These are phyloP conservation scores for Tolypocladium tropicale DNA, from an alignment of 2,329 filamentous ascomycete genomes.

Conservation along the genomic window DNA sequence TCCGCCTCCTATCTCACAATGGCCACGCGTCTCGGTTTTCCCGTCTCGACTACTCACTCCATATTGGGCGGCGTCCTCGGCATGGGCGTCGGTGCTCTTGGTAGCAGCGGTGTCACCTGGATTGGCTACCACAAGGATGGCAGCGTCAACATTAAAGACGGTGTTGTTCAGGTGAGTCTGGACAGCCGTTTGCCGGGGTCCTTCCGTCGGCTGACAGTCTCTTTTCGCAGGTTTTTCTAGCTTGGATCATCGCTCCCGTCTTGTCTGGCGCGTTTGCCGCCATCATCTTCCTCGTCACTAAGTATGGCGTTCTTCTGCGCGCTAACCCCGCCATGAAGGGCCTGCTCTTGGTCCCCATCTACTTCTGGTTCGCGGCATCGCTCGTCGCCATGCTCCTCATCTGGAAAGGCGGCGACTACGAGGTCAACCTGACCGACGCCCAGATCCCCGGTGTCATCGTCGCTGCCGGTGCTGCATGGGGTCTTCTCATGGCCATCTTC, in stretches of 20 bases:
- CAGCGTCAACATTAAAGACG: conserved; percentile 26
- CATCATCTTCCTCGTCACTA: conserved; percentile 44
- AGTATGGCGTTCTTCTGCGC: conserved; percentile 44
- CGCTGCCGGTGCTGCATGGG: conserved; percentile 38
- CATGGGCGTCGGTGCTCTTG: conserved; percentile 46
- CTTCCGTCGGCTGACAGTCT: conserved; percentile 19
- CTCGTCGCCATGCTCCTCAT: conserved; percentile 53
- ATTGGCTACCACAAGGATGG: conserved; percentile 29
- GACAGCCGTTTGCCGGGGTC: not conserved
- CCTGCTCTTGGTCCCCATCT: conserved; percentile 42
- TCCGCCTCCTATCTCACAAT: conserved; percentile 47
- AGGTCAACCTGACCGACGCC: conserved; percentile 34
- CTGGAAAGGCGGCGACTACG: conserved; percentile 37
- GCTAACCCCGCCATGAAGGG: conserved; percentile 42
- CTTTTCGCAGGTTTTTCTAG: conserved; percentile 41
- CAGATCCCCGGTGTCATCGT: conserved; percentile 44
- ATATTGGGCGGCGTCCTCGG: conserved; percentile 50
- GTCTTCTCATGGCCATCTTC: conserved; percentile 38
- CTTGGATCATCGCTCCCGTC: conserved; percentile 50
- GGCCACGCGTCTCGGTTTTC: conserved; percentile 42
- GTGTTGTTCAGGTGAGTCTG: conserved; percentile 38
- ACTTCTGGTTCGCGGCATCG: conserved; percentile 44
- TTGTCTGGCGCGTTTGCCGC: conserved; percentile 43
- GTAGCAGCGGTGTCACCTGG: conserved; percentile 43
- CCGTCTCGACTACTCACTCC: conserved; percentile 52